Conservation (phyloP, 352 stramenopile genomes). For the Pythium rhizo-oryzae region DNA sequence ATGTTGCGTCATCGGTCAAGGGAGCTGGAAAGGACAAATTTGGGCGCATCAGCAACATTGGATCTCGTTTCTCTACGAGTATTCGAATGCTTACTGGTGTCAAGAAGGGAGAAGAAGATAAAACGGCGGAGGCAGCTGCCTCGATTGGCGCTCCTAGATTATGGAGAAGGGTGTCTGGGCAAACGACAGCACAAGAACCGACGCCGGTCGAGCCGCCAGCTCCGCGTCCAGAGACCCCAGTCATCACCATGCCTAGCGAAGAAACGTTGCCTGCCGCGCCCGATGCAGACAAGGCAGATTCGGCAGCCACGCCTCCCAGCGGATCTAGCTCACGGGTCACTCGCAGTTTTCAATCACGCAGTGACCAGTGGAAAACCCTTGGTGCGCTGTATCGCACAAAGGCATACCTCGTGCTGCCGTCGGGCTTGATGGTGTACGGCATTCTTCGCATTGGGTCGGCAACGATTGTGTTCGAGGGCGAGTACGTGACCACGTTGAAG, state of each 20-base stretch:
- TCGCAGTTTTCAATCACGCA: conserved; percentile 43
- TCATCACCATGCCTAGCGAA: conserved; percentile 17
- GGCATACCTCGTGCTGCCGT: conserved; percentile 75
- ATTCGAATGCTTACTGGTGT: conserved; percentile 52
- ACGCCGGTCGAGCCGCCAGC: conserved; percentile 6
- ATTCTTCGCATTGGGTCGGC: conserved; percentile 68
- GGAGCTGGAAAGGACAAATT: conserved; percentile 55
- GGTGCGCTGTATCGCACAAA: conserved; percentile 72
- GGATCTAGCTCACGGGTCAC: conserved; percentile 29
- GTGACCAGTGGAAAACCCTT: conserved; percentile 73
- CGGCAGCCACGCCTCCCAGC: conserved; percentile 9
- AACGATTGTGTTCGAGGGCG: conserved; percentile 83
- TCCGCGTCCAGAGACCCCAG: conserved; percentile 11
- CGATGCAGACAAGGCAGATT: conserved; percentile 3
- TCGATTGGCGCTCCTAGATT: conserved; percentile 19
- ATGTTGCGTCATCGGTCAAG: conserved; percentile 54
- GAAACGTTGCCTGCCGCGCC: conserved; percentile 13
- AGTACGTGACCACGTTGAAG: conserved; percentile 70
- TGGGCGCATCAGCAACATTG: conserved; percentile 69
- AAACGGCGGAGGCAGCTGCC: conserved; percentile 25
- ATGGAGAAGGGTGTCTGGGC: conserved; percentile 23
- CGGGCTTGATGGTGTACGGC: conserved; percentile 71
- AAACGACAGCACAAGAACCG: conserved; percentile 4
- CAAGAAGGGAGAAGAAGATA: conserved; percentile 23
- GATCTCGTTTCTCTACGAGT: conserved; percentile 69